Base-by-base conservation (phyloP, 768 basidiomycete species). In the Daedalea quercina region DNA sequence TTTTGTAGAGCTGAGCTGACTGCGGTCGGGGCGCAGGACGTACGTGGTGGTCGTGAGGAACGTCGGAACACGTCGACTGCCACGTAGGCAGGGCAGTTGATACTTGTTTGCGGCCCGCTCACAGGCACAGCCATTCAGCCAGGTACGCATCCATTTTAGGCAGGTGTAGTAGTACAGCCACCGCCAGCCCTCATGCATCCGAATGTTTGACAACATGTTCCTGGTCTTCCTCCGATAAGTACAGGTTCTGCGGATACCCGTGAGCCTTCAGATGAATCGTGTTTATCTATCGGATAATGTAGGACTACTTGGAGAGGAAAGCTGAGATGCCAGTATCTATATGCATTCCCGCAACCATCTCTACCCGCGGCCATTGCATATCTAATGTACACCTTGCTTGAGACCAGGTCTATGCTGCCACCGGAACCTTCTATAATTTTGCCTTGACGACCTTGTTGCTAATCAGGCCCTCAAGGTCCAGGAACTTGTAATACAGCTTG, bases 401-500 rank as follows among this genome's bases (percentile, higher is more conserved):
- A n/a, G n/a, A n/a, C n/a, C n/a, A n/a, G n/a, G n/a, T n/a, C n/a
- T n/a, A n/a, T n/a, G n/a, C n/a, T n/a, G n/a, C n/a, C n/a, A n/a
- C n/a, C n/a, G n/a, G n/a, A n/a, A n/a, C n/a, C n/a, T n/a, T n/a
- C 15, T 26, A 52, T 2, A 52, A 44, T 26, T 45, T 52, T 20
- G 51, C 50, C 41, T 34, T 50, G 13, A 11, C n/a, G 23, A 49
- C 52, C 44, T 50, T 61, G 28, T 24, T 26, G 22, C 47, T 54
- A 1, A 47, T 31, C 3, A 69, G 50, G 17, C 59, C 56, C 57
- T 80, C 78, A 33, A 84, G 69, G 46, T 84, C 73, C 23, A 75
- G 72, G 59, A 76, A 85, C 63, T 77, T 80, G 66, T 85, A 82
- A 57, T 85, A 87, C 15, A 80, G 65, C 52, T 82, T 65, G 43